Base-by-base conservation (phyloP, 257 asterid genomes). In the Nicotiana undulata region DNA sequence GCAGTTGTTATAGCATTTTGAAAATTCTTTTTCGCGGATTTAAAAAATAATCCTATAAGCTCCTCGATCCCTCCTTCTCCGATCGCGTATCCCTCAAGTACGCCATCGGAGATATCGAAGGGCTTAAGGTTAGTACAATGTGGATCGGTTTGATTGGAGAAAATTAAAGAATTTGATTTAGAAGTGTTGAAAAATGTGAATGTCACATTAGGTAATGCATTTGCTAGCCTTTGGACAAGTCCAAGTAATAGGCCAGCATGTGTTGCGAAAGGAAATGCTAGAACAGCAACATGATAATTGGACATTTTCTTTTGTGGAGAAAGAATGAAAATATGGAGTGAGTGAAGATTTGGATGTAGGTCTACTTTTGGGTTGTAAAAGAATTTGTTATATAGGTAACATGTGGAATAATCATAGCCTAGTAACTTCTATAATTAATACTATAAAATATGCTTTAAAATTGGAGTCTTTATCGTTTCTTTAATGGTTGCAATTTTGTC, bases 261-360 rank as follows among this genome's bases (percentile, higher is more conserved):
- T 31, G 92, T 82, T 72, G 90, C 90, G 76, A 88, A 87, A 1
- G 95, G 93, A 80, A 91, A 91, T 6, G 95, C 85, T 9, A 91
- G 78, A 34, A 86, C 93, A 12, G 86, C 92, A 6, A 89, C 85
- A 75, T 89, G 95, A 7, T 34, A 15, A 72, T 72, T 72, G 31
- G 24, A 72, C 78, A 72, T 72, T 12, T 15, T 46, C 46, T 12
- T 15, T 46, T 44, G 2, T n/a, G 18, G 76, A 68, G 32, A 10
- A n/a, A 12, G 6, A 40, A 68, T 37, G 56, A 68, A 22, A 11
- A 20, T 31, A 59, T 59, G 64, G 24, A 59, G 6, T 9, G 29
- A 59, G 56, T 37, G 8, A 32, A 66, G 52, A 8, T 64, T 31
- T 64, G 18, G 10, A 0, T 29, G 17, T 59, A 28, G 1, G 2